These are phyloP conservation scores for Cryptosporidium xiaoi DNA, from an alignment of 169 alveolate genomes.

Conservation along the genomic window DNA sequence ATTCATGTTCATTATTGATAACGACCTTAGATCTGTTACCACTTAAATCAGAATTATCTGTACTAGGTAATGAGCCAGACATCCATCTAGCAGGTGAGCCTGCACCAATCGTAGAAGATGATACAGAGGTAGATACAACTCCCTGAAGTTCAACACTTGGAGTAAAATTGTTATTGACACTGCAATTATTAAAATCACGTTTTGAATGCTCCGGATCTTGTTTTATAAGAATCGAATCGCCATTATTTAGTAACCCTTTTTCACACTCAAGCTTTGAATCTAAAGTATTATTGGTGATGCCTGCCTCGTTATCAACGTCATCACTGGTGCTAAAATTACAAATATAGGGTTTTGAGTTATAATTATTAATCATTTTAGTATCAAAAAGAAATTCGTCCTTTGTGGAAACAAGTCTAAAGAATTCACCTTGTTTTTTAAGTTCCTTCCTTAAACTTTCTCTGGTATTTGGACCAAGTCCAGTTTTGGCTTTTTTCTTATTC, in stretches of 20 bases:
- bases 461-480: constrained; percentile 69
- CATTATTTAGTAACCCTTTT: not conserved
- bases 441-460: constrained; percentile 65
- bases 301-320: not conserved
- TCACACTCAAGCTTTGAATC: not conserved
- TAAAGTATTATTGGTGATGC: too few relatives aligned
- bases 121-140: not conserved
- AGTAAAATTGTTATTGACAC: not conserved
- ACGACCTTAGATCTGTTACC: constrained; percentile 1
- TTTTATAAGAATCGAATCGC: not conserved
- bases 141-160: not conserved
- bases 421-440: constrained; percentile 66
- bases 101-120: constrained; percentile 48
- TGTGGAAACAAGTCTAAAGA: constrained; percentile 59
- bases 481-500: constrained; percentile 56
- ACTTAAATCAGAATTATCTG: constrained; percentile 44
- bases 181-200: too few relatives aligned
- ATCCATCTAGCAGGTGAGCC: constrained; percentile 52
- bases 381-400: constrained; percentile 69
- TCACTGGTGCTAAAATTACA: not conserved
- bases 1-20: too few relatives aligned
- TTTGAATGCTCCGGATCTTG: not conserved
- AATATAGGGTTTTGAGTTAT: not conserved
- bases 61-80: constrained; percentile 10
- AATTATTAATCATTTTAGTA: constrained; percentile 19